Base-by-base conservation (phyloP, 352 stramenopile species). In the Phytophthora idaei region DNA sequence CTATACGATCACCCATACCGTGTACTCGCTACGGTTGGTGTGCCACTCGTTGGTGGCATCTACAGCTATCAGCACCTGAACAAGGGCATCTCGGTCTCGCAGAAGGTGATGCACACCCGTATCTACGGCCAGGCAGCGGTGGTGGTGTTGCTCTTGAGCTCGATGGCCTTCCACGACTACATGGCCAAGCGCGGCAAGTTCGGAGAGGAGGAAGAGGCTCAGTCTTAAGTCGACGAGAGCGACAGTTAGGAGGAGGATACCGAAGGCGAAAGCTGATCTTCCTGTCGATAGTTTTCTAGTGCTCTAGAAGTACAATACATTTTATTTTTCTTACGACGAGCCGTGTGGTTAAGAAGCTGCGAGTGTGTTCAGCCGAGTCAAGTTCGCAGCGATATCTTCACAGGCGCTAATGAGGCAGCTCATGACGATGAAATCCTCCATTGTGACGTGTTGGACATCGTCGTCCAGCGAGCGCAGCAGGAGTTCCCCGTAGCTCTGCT, bases 121-220 rank as follows among this genome's bases (percentile, higher is more conserved):
- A 87, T 93, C 54, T 93, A 93, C 78, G 82, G 82, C 28, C 85
- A 93, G 54, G 76, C 69, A 15, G 67, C 82, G 0, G 76, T 90
- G 10, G 81, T 93, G 3, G 70, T 85, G 47, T 31, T 91, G 48
- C 69, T 93, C 51, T 67, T 93, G 31, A 71, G 75, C 57, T 85
- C 85, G 14, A 93, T 93, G 82, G 81, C 71, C 4, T 91, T 93
- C 76, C 81, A 93, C 57, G 85, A 93, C 69, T 93, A 77, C 56
- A 93, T 93, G 83, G 66, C 73, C 8, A 80, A 78, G 51, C 83
- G 69, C 32, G 85, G 85, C 46, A 80, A 80, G 67, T 93, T 88
- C 31, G 81, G 80, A 46, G 71, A 80, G 28, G 62, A 76, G 21
- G 47, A 74, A 39, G 64, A 64, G 37, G 51, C 36, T 6, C 42